These are phyloP conservation scores for Eucommia ulmoides DNA, from an alignment of 257 asterid species.

Conservation along the genomic window DNA sequence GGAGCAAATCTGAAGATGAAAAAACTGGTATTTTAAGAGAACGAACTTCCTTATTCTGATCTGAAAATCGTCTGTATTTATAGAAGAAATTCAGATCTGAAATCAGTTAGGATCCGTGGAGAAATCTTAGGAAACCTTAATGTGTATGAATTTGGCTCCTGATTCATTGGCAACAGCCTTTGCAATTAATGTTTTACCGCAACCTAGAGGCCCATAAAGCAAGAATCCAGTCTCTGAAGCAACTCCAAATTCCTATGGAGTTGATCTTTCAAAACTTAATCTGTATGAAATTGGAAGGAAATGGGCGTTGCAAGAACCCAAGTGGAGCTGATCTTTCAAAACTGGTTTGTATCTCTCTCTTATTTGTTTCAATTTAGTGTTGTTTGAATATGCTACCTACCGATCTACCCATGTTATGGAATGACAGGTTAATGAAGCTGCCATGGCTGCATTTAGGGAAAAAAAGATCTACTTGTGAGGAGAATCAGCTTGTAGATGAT, in stretches of 20 bases:
- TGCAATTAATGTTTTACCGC: slow-evolving; percentile 93
- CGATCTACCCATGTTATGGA: too few species aligned
- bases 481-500: too few species aligned
- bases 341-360: slow-evolving; percentile 36
- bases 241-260: slow-evolving; percentile 49
- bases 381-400: too few species aligned
- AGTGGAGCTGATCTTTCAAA: slow-evolving; percentile 83
- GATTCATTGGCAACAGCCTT: slow-evolving; percentile 95
- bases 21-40: too few species aligned
- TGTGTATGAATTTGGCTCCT: slow-evolving; percentile 83
- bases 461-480: too few species aligned
- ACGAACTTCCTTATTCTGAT: too few species aligned
- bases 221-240: slow-evolving; percentile 64
- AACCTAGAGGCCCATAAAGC: slow-evolving; percentile 97
- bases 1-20: too few species aligned
- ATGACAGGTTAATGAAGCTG: slow-evolving; percentile 61
- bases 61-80: slow-evolving; percentile 40
- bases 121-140: too few species aligned
- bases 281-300: slow-evolving; percentile 52
- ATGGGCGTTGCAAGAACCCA: slow-evolving; percentile 39
- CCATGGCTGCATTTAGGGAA: slow-evolving; percentile 51
- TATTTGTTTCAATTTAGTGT: not conserved
- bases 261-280: too few species aligned
- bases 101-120: too few species aligned
- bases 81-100: not conserved